Percentiles rank a stretch among this genome's conserved stretches.
phyloP scores from a whole-genome alignment of 164 flowering plant genomes.

The Euptelea pleiosperma region DNA sequence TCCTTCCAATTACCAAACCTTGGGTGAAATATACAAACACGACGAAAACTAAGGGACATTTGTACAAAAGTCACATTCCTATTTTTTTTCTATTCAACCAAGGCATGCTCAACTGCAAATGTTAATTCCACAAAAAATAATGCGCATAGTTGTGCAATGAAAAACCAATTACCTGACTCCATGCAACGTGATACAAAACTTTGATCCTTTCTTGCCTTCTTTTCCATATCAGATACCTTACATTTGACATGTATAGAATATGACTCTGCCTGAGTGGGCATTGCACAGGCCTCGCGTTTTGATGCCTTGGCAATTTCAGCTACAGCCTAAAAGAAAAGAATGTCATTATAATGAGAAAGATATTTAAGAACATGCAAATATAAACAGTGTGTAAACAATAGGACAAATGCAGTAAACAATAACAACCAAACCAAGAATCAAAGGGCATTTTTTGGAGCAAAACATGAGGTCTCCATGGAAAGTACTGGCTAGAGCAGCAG shows the following conservation, averaged over 20 bases:
- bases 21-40: no score
- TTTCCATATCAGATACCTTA: slow-evolving; percentile 30
- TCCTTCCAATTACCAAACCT: no score
- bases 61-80: no score
- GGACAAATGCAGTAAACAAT: background rate
- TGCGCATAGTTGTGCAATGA: background rate
- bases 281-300: slow-evolving; percentile 53
- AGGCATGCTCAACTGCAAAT: no score
- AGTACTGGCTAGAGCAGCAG: background rate
- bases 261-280: slow-evolving; percentile 50
- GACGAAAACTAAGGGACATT: no score
- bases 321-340: slow-evolving; percentile 53
- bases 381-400: background rate
- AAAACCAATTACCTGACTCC: slow-evolving; percentile 29
- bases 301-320: slow-evolving; percentile 79
- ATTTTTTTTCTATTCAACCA: no score
- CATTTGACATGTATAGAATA: slow-evolving; percentile 32
- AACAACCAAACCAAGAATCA: background rate
- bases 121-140: background rate
- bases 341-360: slow-evolving; percentile 1
- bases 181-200: slow-evolving; percentile 7
- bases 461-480: background rate
- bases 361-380: background rate
- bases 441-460: no score
- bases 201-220: slow-evolving; percentile 12